Percentiles rank a stretch among this genome's conserved stretches.
These are phyloP conservation scores for Yamadazyma jaroonii DNA, from an alignment of 1,139 yeast species.

Conservation along the genomic window DNA sequence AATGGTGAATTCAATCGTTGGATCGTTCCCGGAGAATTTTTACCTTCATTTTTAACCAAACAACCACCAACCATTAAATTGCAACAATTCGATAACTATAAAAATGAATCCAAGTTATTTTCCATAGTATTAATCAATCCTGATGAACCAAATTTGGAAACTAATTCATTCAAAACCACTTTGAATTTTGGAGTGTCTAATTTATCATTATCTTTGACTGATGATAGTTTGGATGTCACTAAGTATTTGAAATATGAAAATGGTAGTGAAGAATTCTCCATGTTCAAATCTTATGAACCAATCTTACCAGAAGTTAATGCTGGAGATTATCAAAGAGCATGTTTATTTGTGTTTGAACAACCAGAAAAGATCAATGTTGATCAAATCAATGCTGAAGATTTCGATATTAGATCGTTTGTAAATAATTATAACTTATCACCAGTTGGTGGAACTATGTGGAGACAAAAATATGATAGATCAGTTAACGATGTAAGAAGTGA, in stretches of 20 bases:
- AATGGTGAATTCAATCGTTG: conserved; percentile 50
- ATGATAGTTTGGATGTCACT: conserved; percentile 55
- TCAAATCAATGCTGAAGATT: conserved; percentile 23
- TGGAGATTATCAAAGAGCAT: conserved; percentile 70
- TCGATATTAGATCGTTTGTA: conserved; percentile 72
- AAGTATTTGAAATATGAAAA: conserved; percentile 21
- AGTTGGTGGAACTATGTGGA: conserved; percentile 92
- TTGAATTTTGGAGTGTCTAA: conserved; percentile 80
- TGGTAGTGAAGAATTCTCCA: conserved; percentile 33
- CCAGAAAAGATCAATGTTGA: conserved; percentile 16
- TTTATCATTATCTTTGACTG: conserved; percentile 57
- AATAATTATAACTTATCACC: conserved; percentile 55
- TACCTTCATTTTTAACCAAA: conserved; percentile 71
- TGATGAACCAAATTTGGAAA: conserved; percentile 76
- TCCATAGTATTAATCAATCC: conserved; percentile 85
- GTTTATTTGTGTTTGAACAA: conserved; percentile 91
- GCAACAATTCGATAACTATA: conserved; percentile 61
- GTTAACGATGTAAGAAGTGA: conserved; percentile 63
- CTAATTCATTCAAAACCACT: conserved; percentile 68
- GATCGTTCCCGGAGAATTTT: conserved; percentile 74
- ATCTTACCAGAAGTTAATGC: conserved; percentile 89
- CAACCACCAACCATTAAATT: conserved; percentile 74
- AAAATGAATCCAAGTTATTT: conserved; percentile 45
- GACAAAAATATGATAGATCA: conserved; percentile 79
- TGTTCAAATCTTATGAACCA: conserved; percentile 67